Percentiles rank a stretch among this genome's conserved stretches.
These are phyloP conservation scores for Purpureocillium lavendulum DNA, from an alignment of 2,329 filamentous ascomycete species.

Conservation along the genomic window DNA sequence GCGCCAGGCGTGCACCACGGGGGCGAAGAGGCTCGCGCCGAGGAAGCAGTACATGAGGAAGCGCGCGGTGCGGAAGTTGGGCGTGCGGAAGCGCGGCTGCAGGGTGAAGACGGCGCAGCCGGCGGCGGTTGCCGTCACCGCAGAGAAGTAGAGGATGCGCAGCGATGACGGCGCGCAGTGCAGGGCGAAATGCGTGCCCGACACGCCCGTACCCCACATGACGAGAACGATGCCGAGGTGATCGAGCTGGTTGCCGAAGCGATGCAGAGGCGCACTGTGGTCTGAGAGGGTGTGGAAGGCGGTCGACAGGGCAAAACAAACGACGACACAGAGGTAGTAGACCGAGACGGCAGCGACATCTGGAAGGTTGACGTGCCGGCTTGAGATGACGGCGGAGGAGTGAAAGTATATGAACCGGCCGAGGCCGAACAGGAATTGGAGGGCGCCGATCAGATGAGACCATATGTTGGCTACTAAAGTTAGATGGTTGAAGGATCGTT, in stretches of 20 bases:
- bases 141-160: constrained; percentile 10
- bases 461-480: constrained; percentile 19
- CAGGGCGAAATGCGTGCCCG: constrained; percentile 16
- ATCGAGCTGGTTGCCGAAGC: constrained; percentile 19
- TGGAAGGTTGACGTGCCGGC: constrained; percentile 2
- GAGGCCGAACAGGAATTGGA: constrained; percentile 12
- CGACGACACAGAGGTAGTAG: constrained; percentile 15
- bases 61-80: constrained; percentile 13
- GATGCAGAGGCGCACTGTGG: constrained; percentile 17
- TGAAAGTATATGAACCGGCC: constrained; percentile 7
- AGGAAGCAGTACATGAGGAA: constrained; percentile 15
- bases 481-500: background rate
- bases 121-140: constrained; percentile 13
- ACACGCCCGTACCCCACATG: constrained; percentile 10
- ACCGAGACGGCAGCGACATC: constrained; percentile 9
- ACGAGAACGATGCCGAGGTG: constrained; percentile 17
- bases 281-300: constrained; percentile 15
- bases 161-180: constrained; percentile 9
- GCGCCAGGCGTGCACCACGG: constrained; percentile 9
- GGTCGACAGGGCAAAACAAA: constrained; percentile 15
- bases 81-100: constrained; percentile 15
- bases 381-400: background rate
- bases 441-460: constrained; percentile 17
- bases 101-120: constrained; percentile 17
- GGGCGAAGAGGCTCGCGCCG: constrained; percentile 14